Conservation (phyloP, 2,329 filamentous ascomycete species). For the Pseudogymnoascus sp. region DNA sequence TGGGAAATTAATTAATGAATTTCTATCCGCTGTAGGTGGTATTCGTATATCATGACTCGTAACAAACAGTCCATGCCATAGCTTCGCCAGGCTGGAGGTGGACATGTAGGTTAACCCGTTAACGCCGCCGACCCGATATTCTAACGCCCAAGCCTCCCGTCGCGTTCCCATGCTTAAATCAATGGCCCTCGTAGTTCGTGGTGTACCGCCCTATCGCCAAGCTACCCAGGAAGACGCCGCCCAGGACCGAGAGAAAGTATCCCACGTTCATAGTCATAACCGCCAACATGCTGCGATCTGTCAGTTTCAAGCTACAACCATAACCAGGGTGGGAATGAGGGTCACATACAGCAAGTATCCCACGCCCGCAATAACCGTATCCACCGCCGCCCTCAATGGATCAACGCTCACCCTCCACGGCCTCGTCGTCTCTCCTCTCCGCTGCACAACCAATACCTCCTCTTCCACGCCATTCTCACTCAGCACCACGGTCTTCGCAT, state of each 20-base stretch:
- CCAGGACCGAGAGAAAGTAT: slow-evolving; percentile 75
- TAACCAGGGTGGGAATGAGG: neutral
- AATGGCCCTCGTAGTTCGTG: slow-evolving; percentile 10
- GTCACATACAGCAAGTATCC: slow-evolving; percentile 75
- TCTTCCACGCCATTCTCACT: slow-evolving; percentile 76
- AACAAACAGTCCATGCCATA: neutral
- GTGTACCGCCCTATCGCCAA: slow-evolving; percentile 37
- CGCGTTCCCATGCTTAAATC: neutral
- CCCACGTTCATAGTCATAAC: slow-evolving; percentile 87
- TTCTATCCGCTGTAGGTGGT: slow-evolving; percentile 3
- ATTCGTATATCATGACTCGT: slow-evolving; percentile 1
- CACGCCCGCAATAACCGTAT: slow-evolving; percentile 65
- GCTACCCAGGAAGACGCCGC: slow-evolving; percentile 77
- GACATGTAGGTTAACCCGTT: neutral
- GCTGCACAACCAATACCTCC: slow-evolving; percentile 64
- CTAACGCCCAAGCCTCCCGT: neutral
- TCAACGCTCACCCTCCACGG: slow-evolving; percentile 82
- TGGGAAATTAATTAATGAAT: neutral
- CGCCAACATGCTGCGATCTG: slow-evolving; percentile 65
- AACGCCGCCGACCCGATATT: neutral
- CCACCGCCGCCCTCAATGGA: slow-evolving; percentile 61
- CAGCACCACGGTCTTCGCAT: slow-evolving; percentile 58
- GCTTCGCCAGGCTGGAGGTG: neutral
- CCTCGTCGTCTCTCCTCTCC: slow-evolving; percentile 42
- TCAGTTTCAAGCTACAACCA: slow-evolving; percentile 13